A percentile compares a stretch with the other conserved stretches of the same genome.
phyloP scores from a whole-genome alignment of 148 eudicot species.

The Rhododendron ovatum region DNA sequence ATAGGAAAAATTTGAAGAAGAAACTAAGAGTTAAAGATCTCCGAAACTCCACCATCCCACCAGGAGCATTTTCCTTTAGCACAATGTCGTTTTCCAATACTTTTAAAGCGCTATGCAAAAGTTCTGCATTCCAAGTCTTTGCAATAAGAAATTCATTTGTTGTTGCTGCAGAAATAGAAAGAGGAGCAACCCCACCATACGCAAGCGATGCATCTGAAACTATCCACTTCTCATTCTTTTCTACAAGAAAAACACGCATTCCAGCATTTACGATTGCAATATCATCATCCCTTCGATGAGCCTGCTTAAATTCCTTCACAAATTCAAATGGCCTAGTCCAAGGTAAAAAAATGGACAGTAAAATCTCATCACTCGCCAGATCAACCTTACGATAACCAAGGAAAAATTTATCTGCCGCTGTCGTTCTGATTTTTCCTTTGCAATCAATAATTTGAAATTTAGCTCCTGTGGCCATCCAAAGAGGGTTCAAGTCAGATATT shows the following conservation, averaged over 20 bases:
- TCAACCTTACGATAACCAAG: constrained; percentile 86
- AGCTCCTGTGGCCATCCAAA: constrained; percentile 95
- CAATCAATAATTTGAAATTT: constrained; percentile 66
- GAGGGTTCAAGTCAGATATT: constrained; percentile 96
- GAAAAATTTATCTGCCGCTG: constrained; percentile 80
- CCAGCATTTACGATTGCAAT: constrained; percentile 97
- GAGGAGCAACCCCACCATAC: constrained; percentile 93
- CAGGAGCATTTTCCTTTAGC: constrained; percentile 89
- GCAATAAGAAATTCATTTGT: constrained; percentile 63
- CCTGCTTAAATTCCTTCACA: constrained; percentile 95
- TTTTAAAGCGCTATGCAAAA: constrained; percentile 54
- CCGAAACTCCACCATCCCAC: constrained; percentile 98
- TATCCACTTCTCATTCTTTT: constrained; percentile 59
- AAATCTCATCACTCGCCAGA: constrained; percentile 69
- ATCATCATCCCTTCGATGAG: constrained; percentile 98
- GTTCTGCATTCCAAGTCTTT: constrained; percentile 70
- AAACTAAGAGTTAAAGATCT: constrained; percentile 78
- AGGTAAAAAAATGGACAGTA: constrained; percentile 76
- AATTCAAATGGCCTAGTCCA: constrained; percentile 75
- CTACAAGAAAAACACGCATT: constrained; percentile 78
- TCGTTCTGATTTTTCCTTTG: constrained; percentile 60
- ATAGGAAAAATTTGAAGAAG: constrained; percentile 83
- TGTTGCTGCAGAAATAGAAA: constrained; percentile 58
- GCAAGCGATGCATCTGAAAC: constrained; percentile 88
- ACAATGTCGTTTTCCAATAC: constrained; percentile 64